Conservation (phyloP, 345 rosid species). For the Hibiscus mutabilis region DNA sequence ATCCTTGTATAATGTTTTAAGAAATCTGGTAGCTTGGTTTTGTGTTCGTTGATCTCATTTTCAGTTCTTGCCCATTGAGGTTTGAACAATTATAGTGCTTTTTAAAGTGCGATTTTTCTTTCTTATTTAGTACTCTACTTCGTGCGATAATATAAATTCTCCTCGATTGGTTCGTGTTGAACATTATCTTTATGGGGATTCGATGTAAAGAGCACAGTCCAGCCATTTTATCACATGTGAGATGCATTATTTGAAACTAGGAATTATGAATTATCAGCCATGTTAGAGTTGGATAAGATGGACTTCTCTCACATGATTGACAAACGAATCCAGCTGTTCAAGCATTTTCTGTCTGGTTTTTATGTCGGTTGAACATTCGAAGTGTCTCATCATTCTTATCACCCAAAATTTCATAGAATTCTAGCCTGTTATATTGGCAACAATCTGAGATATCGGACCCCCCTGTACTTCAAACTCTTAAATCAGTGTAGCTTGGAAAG, state of each 20-base stretch:
- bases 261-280: not conserved
- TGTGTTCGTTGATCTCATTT: not conserved
- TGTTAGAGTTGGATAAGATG: not conserved
- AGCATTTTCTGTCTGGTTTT: not conserved
- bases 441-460: conserved; percentile 26
- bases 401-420: conserved; percentile 6
- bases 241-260: not conserved
- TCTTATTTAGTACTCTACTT: not conserved
- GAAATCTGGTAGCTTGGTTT: not conserved
- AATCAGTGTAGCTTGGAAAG: not conserved
- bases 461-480: conserved; percentile 3
- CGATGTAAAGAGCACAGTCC: not conserved
- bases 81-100: not conserved
- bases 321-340: not conserved
- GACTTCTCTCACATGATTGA: not conserved
- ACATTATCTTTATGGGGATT: not conserved
- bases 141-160: not conserved
- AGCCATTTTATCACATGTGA: not conserved
- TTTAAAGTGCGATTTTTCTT: not conserved
- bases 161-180: not conserved
- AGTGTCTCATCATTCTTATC: not conserved
- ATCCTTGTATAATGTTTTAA: not conserved
- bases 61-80: not conserved
- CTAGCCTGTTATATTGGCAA: conserved; percentile 12
- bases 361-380: not conserved